These are phyloP conservation scores for Heterobasidion occidentale DNA, from an alignment of 1,284 basidiomycete species.

Conservation along the genomic window DNA sequence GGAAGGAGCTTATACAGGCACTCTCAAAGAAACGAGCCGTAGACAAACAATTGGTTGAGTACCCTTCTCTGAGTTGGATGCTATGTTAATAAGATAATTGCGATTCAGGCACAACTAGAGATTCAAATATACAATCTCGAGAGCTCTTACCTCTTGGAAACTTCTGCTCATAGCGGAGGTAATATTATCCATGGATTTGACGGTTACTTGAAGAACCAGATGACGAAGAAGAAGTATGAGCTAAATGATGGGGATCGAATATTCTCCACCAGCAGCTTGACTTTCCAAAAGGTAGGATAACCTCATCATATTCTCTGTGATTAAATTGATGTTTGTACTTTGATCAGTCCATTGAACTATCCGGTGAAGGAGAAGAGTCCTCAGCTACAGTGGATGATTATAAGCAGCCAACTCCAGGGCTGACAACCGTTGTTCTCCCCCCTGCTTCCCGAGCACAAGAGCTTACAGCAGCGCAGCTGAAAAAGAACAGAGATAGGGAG, in stretches of 20 bases:
- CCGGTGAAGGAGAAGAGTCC: constrained; percentile 66
- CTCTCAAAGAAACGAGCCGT: constrained; percentile 61
- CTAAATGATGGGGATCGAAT: constrained; percentile 68
- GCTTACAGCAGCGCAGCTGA: constrained; percentile 59
- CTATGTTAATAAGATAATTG: background rate
- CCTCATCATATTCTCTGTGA: background rate
- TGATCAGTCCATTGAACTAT: constrained; percentile 58
- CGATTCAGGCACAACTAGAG: constrained; percentile 59
- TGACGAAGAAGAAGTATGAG: constrained; percentile 56
- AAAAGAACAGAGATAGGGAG: constrained; percentile 65
- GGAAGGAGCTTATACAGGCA: constrained; percentile 63
- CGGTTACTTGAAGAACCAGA: constrained; percentile 72
- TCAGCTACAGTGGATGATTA: constrained; percentile 45
- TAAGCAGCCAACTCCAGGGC: constrained; percentile 46
- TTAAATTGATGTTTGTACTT: background rate
- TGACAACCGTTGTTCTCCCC: constrained; percentile 68
- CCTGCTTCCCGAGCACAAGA: constrained; percentile 59
- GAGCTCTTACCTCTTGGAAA: constrained; percentile 65
- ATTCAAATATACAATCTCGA: constrained; percentile 70
- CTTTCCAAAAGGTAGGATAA: constrained; percentile 55
- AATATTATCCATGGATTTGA: constrained; percentile 82
- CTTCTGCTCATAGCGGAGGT: constrained; percentile 63
- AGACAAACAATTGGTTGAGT: constrained; percentile 65
- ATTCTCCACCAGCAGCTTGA: constrained; percentile 72
- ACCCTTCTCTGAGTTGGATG: background rate